phyloP scores from a whole-genome alignment of 768 basidiomycete species.

The Amanita pallidorosea region DNA sequence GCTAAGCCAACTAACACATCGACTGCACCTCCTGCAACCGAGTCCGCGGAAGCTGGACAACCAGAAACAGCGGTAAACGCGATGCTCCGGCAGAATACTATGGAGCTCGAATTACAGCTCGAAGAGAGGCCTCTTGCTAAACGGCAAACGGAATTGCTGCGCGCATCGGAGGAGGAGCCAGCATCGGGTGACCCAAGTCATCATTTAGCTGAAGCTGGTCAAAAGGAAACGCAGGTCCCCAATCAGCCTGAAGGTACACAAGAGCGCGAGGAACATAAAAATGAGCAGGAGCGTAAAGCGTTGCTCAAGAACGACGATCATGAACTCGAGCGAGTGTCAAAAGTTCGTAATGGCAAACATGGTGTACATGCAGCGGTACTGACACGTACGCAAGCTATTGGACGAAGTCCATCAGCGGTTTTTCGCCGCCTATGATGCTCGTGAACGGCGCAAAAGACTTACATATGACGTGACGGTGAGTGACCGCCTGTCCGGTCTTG shows the following conservation, averaged over 20 bases:
- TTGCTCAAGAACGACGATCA: conserved; percentile 80
- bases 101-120: conserved; percentile 74
- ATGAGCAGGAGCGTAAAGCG: conserved; percentile 40
- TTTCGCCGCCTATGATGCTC: conserved; percentile 54
- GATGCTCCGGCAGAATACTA: conserved; percentile 58
- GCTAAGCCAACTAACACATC: conserved; percentile 7
- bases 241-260: conserved; percentile 13
- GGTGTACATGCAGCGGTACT: neutral
- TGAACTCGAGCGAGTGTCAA: conserved; percentile 71
- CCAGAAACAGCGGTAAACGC: conserved; percentile 37
- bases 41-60: conserved; percentile 27
- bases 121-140: conserved; percentile 83
- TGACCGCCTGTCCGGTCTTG: conserved; percentile 8
- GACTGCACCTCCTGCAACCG: conserved; percentile 10
- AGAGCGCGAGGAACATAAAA: conserved; percentile 5
- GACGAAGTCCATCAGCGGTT: conserved; percentile 70
- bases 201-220: conserved; percentile 1
- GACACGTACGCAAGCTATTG: conserved; percentile 48
- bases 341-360: conserved; percentile 32
- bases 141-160: conserved; percentile 49
- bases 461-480: conserved; percentile 72
- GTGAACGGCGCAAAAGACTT: conserved; percentile 8
- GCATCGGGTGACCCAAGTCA: conserved; percentile 13
- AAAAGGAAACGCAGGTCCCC: neutral
- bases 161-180: conserved; percentile 46